Evolutionary conservation across 768 basidiomycete genomes (phyloP), one percentile per base, ranked within the genome.

Genomic region (Paxillus rubicundulus): DNA sequence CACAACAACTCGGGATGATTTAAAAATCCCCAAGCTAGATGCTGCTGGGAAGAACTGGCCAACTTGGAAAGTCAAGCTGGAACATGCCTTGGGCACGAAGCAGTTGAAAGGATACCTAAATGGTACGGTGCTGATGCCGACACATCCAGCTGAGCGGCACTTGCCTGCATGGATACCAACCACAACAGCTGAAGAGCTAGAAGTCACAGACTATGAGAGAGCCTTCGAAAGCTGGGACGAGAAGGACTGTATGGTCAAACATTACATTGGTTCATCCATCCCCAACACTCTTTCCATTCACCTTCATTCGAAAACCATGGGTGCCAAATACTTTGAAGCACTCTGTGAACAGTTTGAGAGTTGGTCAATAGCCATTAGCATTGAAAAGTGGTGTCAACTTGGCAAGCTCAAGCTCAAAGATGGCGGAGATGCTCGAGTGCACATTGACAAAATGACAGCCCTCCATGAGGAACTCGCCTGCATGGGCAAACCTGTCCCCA

Each of bases 381-480:
- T 42, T n/a, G n/a, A 55, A 13, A 17, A 39, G 17, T 5, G n/a
- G 4, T 10, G 20, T 3, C 41, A 55, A 20, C 49, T 55, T 0
- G 20, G 43, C 4, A 21, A 53, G 14, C 6, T 47, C 8, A 50
- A 55, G 30, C 43, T 49, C 3, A 41, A 45, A 7, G 71, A 73
- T 21, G 61, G 64, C 7, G 65, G 59, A 6, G 64, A 74, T 52
- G 55, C 71, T 7, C 57, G 58, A 9, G 50, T 55, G 5, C 73
- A 74, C 57, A 61, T 74, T 27, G 57, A 58, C n/a, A 65, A 59
- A 46, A 47, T 74, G 16, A 30, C 49, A 12, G 56, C 53, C 12
- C 65, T 73, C 58, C 53, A 53, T 3, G 65, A 74, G 45, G 61
- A 72, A 30, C 65, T 76, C 13, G 64, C 70, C 0, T 62, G 66